phyloP scores from a whole-genome alignment of 805 yeast genomes.

The Spathaspora boniae region DNA sequence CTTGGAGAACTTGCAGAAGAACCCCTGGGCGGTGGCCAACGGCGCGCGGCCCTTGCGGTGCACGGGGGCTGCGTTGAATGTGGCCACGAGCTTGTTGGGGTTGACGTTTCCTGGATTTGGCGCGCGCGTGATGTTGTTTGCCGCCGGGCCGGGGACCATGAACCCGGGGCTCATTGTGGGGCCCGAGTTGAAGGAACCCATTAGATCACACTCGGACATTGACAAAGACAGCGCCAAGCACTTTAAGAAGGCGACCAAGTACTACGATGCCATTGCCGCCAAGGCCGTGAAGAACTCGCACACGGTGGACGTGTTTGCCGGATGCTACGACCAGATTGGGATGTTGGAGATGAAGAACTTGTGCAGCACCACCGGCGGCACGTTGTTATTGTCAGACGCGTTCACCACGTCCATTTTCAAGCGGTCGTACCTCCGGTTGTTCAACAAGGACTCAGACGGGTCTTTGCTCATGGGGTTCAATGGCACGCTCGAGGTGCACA shows the following conservation, averaged over 20 bases:
- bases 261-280: slow-evolving; percentile 69
- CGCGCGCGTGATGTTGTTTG: slow-evolving; percentile 82
- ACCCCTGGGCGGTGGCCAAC: slow-evolving; percentile 86
- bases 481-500: slow-evolving; percentile 82
- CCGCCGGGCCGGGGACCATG: slow-evolving; percentile 94
- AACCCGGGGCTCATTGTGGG: slow-evolving; percentile 95
- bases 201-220: slow-evolving; percentile 95
- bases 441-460: slow-evolving; percentile 84
- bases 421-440: slow-evolving; percentile 84
- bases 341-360: slow-evolving; percentile 88
- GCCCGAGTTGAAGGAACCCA: slow-evolving; percentile 87
- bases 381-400: slow-evolving; percentile 81
- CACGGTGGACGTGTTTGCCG: slow-evolving; percentile 86
- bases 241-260: slow-evolving; percentile 79
- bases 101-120: slow-evolving; percentile 82
- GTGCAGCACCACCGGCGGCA: slow-evolving; percentile 87
- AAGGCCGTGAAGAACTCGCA: slow-evolving; percentile 71
- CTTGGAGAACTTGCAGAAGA: slow-evolving; percentile 71
- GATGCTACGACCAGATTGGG: slow-evolving; percentile 95
- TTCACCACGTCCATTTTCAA: slow-evolving; percentile 93
- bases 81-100: slow-evolving; percentile 80
- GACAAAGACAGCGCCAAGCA: slow-evolving; percentile 87
- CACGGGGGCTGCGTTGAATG: slow-evolving; percentile 87
- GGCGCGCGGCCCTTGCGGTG: slow-evolving; percentile 86
- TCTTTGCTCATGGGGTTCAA: slow-evolving; percentile 86